phyloP scores from a whole-genome alignment of 768 basidiomycete genomes.

The Tylopilus cervinicoccineus region DNA sequence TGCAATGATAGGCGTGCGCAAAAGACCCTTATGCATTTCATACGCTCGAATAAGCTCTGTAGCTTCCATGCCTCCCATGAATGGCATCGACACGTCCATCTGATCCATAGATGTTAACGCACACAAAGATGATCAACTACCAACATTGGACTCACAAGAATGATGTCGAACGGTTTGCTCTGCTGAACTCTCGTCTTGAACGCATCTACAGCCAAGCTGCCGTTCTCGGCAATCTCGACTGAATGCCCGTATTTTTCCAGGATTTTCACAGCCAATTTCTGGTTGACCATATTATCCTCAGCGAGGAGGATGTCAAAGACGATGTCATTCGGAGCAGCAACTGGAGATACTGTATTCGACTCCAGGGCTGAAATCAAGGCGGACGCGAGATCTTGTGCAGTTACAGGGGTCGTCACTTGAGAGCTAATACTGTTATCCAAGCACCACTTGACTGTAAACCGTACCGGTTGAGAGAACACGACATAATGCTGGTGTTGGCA shows the following conservation, averaged over 20 bases:
- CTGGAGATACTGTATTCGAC: slow-evolving; percentile 88
- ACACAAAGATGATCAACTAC: background rate
- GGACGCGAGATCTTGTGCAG: slow-evolving; percentile 83
- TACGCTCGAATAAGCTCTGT: slow-evolving; percentile 87
- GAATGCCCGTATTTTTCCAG: slow-evolving; percentile 94
- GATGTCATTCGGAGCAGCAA: slow-evolving; percentile 80
- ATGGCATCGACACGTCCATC: slow-evolving; percentile 99
- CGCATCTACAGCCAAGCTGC: slow-evolving; percentile 87
- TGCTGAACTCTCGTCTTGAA: slow-evolving; percentile 76
- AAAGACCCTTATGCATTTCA: slow-evolving; percentile 67
- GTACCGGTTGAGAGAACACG: slow-evolving; percentile 2
- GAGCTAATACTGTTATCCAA: slow-evolving; percentile 94
- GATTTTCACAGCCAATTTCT: slow-evolving; percentile 95
- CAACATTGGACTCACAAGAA: slow-evolving; percentile 58
- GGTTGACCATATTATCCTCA: slow-evolving; percentile 95
- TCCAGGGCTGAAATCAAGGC: slow-evolving; percentile 94
- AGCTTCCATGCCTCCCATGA: slow-evolving; percentile 99
- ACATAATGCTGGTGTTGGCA: background rate
- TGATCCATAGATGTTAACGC: slow-evolving; percentile 30
- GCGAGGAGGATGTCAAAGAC: slow-evolving; percentile 92
- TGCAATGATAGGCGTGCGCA: slow-evolving; percentile 89
- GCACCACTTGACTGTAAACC: slow-evolving; percentile 82
- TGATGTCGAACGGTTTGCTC: slow-evolving; percentile 81
- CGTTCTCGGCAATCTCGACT: slow-evolving; percentile 97
- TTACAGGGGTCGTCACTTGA: slow-evolving; percentile 88